These are phyloP conservation scores for Acanthamoeba castellanii DNA, from an alignment of 208 protist species.

Conservation along the genomic window DNA sequence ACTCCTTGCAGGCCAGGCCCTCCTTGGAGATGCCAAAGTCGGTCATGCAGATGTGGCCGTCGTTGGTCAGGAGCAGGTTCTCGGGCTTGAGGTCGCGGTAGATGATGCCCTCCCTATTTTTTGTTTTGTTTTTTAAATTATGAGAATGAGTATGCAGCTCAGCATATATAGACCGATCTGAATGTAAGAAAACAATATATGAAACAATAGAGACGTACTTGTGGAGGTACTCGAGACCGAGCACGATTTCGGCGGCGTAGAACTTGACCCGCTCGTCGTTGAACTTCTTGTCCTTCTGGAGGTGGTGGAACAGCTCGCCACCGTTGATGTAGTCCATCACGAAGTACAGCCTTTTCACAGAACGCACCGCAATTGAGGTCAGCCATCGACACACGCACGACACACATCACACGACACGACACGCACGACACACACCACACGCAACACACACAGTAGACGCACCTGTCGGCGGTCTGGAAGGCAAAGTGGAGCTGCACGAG, in stretches of 20 bases:
- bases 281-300: slow-evolving; percentile 89
- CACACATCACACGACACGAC: too few relatives aligned
- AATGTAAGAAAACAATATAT: too few relatives aligned
- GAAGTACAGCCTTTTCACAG: neutral
- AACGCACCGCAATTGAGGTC: too few relatives aligned
- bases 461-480: neutral
- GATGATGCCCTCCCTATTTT: too few relatives aligned
- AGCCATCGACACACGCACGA: neutral
- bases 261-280: neutral
- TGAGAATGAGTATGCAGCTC: too few relatives aligned
- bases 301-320: slow-evolving; percentile 95
- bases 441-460: neutral
- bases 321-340: slow-evolving; percentile 92
- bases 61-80: neutral
- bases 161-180: too few relatives aligned
- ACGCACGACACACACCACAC: too few relatives aligned
- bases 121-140: too few relatives aligned
- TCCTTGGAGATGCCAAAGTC: slow-evolving; percentile 91
- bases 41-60: slow-evolving; percentile 87
- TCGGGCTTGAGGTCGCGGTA: neutral
- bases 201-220: too few relatives aligned
- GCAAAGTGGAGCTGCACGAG: neutral
- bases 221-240: slow-evolving; percentile 89
- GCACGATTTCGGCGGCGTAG: slow-evolving; percentile 87
- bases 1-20: slow-evolving; percentile 61